Evolutionary conservation across 2,329 filamentous ascomycete genomes (phyloP).

Genomic region (Claviceps sp.): DNA sequence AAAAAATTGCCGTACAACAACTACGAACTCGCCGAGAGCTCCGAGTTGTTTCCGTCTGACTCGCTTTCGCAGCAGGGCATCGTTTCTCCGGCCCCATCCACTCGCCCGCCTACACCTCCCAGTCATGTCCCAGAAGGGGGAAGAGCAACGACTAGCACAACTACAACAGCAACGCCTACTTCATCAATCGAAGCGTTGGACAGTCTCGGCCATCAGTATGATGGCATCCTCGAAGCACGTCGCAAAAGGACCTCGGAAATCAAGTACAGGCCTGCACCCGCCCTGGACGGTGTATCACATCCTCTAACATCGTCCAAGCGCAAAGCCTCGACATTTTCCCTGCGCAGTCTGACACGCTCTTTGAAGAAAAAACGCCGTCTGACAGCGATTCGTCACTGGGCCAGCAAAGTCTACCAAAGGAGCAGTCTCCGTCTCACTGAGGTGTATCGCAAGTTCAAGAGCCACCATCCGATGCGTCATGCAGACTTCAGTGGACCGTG

Average conservation of each 20-base stretch:
- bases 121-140: not conserved
- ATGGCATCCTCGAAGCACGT: conserved; percentile 11
- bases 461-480: conserved; percentile 10
- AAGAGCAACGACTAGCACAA: not conserved
- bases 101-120: not conserved
- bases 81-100: conserved; percentile 1
- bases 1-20: conserved; percentile 11
- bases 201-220: conserved; percentile 12
- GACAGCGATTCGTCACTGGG: conserved; percentile 16
- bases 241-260: conserved; percentile 9
- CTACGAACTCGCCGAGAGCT: conserved; percentile 15
- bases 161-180: not conserved
- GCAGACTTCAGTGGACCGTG: not conserved
- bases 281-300: conserved; percentile 2
- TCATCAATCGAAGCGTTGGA: conserved; percentile 1
- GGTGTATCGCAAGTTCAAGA: conserved; percentile 15
- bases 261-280: not conserved
- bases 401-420: conserved; percentile 14
- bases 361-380: conserved; percentile 15
- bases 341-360: conserved; percentile 15
- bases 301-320: conserved; percentile 13
- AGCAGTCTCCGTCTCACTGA: conserved; percentile 14
- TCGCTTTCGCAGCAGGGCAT: conserved; percentile 9
- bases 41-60: conserved; percentile 13
- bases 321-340: conserved; percentile 18